Base-by-base conservation (phyloP, 2,329 filamentous ascomycete species). In the Pseudogymnoascus sp. region DNA sequence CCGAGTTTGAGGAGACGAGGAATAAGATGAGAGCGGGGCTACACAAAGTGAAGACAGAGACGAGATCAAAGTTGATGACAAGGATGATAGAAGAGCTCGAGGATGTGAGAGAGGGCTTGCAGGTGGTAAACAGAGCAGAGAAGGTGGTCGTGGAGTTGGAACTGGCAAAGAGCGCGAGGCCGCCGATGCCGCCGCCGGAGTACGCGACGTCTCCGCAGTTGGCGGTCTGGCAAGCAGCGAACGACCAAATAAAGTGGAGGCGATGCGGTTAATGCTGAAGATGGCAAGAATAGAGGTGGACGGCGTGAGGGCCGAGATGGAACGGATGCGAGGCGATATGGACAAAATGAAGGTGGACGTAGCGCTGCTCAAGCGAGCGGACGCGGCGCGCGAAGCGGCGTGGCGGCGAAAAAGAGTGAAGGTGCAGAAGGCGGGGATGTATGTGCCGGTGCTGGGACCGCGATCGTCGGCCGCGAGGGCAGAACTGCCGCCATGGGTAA, bases 1-100 rank as follows among this genome's bases (percentile, higher is more conserved):
- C 86, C 60, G 86, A 81, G 69, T 75, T 89, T 60, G 87, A 86
- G 29, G 77, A 86, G 64, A 81, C 83, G 21, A 51, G 23, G 45
- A 12, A 51, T 5, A 51, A 51, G 45, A 29, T 51, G 45, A 51
- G 45, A 51, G 21, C 12, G 5, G 45, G 26, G 23, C 23, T 51
- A 29, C 21, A 51, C 12, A 26, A 8, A 21, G 23, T 51, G 21
- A 42, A 16, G 39, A n/a, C 39, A 11, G 39, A 18, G 16, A 42
- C 16, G 7, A 42, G 39, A 42, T 18, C 39, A 16, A 16, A 42
- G 39, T 16, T 42, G 39, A 42, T 18, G 39, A 18, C 16, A 18
- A 16, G 6, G n/a, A 42, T 42, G 39, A 16, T 42, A 18, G n/a
- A 16, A 42, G 39, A 42, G 39, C 7, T 42, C 16, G 39, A 18